A percentile compares a stretch with the other conserved stretches of the same genome.
phyloP scores from a whole-genome alignment of 1,284 basidiomycete genomes.

The Mycena citricolor region DNA sequence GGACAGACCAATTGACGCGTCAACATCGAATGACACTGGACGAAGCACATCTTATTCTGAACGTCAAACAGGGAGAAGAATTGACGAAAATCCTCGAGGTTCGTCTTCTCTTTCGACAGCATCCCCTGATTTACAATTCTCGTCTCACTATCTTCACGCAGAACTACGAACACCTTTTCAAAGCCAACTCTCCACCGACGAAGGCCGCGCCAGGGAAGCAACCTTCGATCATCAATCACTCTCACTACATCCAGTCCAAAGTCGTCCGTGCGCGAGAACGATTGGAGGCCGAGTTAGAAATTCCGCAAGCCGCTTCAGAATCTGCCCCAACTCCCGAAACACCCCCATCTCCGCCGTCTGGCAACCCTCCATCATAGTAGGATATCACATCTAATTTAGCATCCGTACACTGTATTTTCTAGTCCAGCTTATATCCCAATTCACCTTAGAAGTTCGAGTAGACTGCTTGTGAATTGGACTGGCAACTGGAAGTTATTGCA shows the following conservation, averaged over 20 bases:
- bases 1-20: conserved; percentile 76
- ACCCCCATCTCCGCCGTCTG: conserved; percentile 9
- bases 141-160: conserved; percentile 34
- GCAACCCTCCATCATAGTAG: conserved; percentile 2
- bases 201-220: conserved; percentile 45
- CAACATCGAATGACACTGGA: conserved; percentile 93
- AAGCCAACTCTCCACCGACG: conserved; percentile 70
- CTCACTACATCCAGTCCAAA: conserved; percentile 96
- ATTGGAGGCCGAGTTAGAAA: conserved; percentile 81
- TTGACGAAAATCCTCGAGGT: conserved; percentile 77
- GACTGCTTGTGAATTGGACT: neutral
- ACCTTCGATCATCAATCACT: conserved; percentile 53
- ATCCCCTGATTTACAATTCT: neutral
- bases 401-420: conserved; percentile 18
- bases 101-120: conserved; percentile 27
- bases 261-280: conserved; percentile 92
- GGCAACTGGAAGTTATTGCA: conserved; percentile 7
- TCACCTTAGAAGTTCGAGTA: too few relatives aligned
- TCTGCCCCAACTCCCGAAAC: conserved; percentile 2
- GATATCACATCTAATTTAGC: neutral
- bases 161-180: conserved; percentile 94
- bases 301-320: conserved; percentile 34
- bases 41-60: conserved; percentile 93
- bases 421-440: too few relatives aligned
- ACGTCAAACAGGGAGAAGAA: conserved; percentile 77